A percentile compares a stretch with the other conserved stretches of the same genome.
Evolutionary conservation across 1,284 basidiomycete species (phyloP).

Genomic region (Marasmius oreades): DNA sequence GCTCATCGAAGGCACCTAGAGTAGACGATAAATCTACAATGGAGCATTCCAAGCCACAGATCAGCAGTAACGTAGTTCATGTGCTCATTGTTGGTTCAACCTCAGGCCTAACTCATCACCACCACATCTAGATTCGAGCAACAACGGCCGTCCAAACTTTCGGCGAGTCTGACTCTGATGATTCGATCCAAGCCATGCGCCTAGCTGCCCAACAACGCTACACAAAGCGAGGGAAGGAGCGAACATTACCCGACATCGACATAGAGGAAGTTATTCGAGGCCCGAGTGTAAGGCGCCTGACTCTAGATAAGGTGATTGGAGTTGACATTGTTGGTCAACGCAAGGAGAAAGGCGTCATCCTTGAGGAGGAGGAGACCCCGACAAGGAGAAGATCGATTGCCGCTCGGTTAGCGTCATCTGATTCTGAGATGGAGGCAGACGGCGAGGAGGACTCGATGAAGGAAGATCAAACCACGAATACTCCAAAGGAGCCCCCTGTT

Average conservation of each 20-base stretch:
- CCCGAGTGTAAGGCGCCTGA: slow-evolving; percentile 6
- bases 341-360: slow-evolving; percentile 1
- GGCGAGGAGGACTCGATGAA: background rate
- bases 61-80: background rate
- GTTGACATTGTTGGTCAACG: background rate
- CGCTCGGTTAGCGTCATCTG: background rate
- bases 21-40: background rate
- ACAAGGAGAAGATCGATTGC: background rate
- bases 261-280: slow-evolving; percentile 10
- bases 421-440: slow-evolving; percentile 3
- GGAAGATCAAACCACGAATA: background rate
- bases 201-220: background rate
- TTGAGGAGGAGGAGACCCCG: slow-evolving; percentile 9
- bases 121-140: background rate
- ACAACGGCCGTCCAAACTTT: background rate
- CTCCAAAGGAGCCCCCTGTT: background rate
- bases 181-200: background rate
- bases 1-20: background rate
- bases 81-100: background rate
- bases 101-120: background rate
- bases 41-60: background rate
- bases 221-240: background rate
- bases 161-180: background rate
- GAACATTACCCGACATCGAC: background rate
- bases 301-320: slow-evolving; percentile 8